A percentile compares a stretch with the other conserved stretches of the same genome.
Evolutionary conservation across 495 filamentous ascomycete species (phyloP).

Genomic region (Paragyromitra xinjiangensis): DNA sequence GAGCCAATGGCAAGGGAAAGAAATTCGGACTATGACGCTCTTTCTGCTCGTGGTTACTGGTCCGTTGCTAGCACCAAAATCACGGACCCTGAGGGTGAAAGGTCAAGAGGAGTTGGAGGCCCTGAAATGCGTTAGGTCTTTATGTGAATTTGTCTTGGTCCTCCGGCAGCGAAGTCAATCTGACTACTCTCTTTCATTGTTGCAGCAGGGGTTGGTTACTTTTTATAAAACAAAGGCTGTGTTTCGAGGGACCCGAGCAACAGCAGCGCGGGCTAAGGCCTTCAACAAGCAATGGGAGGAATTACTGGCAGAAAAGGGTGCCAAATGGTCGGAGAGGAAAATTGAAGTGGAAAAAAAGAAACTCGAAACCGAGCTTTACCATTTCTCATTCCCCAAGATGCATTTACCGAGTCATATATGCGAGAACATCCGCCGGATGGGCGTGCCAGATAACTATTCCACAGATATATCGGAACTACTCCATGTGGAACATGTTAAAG

Average conservation of each 20-base stretch:
- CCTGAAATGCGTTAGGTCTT: neutral
- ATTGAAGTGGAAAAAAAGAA: neutral
- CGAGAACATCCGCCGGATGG: neutral
- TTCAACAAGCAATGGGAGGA: neutral
- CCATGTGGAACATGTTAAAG: neutral
- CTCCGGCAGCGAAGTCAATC: neutral
- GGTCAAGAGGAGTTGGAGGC: neutral
- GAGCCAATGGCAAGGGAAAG: constrained; percentile 9
- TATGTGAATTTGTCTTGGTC: neutral
- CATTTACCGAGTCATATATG: constrained; percentile 4
- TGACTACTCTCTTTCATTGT: neutral
- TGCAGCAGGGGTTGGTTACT: neutral
- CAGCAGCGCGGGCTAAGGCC: neutral
- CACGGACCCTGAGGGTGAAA: neutral
- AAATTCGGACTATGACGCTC: neutral
- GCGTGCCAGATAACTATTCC: neutral
- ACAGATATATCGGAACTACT: constrained; percentile 14
- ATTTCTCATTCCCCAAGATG: constrained; percentile 15
- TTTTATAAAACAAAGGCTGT: neutral
- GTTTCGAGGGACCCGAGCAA: neutral
- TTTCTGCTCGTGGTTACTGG: neutral
- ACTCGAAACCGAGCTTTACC: neutral
- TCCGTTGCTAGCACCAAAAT: neutral
- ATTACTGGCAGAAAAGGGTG: neutral
- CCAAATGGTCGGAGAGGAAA: neutral